These are phyloP conservation scores for Pichia sp. DNA, from an alignment of 1,139 yeast genomes.

Conservation along the genomic window DNA sequence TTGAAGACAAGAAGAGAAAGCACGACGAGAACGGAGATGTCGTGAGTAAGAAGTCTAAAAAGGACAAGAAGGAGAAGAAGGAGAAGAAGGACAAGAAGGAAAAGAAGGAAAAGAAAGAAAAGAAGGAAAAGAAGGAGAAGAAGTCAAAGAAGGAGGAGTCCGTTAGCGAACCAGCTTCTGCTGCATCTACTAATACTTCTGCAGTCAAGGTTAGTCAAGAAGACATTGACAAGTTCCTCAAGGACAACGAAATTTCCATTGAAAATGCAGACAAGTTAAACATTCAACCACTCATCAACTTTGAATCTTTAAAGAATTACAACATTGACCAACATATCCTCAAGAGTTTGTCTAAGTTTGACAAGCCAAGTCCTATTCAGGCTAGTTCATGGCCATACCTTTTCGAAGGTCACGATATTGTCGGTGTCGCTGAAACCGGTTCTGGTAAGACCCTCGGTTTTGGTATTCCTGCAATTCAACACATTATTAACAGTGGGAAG, in stretches of 20 bases:
- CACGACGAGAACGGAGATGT: conserved; percentile 26
- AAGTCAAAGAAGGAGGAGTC: conserved; percentile 29
- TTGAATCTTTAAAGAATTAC: conserved; percentile 43
- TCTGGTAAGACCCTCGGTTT: conserved; percentile 97
- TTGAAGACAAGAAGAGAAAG: conserved; percentile 39
- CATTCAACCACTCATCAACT: conserved; percentile 65
- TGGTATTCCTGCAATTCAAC: conserved; percentile 94
- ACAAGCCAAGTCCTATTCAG: conserved; percentile 94
- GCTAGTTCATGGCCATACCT: conserved; percentile 96
- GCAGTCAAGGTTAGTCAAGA: conserved; percentile 39
- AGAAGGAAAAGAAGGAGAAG: conserved; percentile 27
- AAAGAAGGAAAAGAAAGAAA: conserved; percentile 35
- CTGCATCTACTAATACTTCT: no score
- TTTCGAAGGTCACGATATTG: conserved; percentile 72
- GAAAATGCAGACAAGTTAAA: conserved; percentile 54
- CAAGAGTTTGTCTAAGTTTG: conserved; percentile 56
- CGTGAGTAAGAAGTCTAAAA: conserved; percentile 31
- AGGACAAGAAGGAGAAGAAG: conserved; percentile 34
- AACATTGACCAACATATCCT: conserved; percentile 49
- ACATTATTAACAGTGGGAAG: conserved; percentile 37
- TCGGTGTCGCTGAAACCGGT: conserved; percentile 98
- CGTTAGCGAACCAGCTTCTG: not conserved
- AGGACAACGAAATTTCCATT: conserved; percentile 69
- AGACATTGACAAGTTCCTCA: conserved; percentile 55
- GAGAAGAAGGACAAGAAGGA: conserved; percentile 36